Evolutionary conservation across 768 basidiomycete genomes (phyloP).

Genomic region (Rhizopogon sp.): DNA sequence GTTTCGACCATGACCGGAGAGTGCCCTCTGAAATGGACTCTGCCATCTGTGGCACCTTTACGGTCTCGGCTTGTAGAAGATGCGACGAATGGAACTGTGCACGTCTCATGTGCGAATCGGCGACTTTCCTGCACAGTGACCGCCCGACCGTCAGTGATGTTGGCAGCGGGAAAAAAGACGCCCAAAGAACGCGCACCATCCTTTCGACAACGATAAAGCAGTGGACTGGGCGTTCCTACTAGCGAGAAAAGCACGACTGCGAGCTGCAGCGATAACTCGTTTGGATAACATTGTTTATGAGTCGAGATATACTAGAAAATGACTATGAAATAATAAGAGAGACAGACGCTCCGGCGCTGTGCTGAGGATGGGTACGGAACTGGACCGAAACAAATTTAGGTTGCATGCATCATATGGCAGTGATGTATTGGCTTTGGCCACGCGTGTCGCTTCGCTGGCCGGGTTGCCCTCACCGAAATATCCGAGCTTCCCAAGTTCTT

Average conservation of each 20-base stretch:
- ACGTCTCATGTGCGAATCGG: constrained; percentile 40
- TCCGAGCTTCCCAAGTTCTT: constrained; percentile 1
- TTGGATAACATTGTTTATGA: constrained; percentile 61
- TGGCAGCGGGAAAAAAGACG: not conserved
- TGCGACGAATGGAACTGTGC: constrained; percentile 68
- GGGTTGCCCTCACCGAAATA: not conserved
- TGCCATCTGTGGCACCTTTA: constrained; percentile 97
- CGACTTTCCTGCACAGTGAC: constrained; percentile 35
- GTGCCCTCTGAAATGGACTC: constrained; percentile 99
- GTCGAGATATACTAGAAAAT: not conserved
- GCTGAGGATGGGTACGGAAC: no score
- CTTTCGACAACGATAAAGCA: constrained; percentile 34
- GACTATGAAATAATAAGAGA: not conserved
- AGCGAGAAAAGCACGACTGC: constrained; percentile 48
- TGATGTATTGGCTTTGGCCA: no score
- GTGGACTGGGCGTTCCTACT: constrained; percentile 25
- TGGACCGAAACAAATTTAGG: no score
- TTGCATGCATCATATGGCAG: no score
- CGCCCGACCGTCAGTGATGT: constrained; percentile 6
- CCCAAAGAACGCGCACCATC: constrained; percentile 39
- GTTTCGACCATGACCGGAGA: constrained; percentile 89
- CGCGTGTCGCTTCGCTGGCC: no score
- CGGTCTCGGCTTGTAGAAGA: constrained; percentile 74
- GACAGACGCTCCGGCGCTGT: not conserved
- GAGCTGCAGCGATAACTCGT: constrained; percentile 61